phyloP scores from a whole-genome alignment of 2,329 filamentous ascomycete genomes.

The Fusarium pseudocircinatum region DNA sequence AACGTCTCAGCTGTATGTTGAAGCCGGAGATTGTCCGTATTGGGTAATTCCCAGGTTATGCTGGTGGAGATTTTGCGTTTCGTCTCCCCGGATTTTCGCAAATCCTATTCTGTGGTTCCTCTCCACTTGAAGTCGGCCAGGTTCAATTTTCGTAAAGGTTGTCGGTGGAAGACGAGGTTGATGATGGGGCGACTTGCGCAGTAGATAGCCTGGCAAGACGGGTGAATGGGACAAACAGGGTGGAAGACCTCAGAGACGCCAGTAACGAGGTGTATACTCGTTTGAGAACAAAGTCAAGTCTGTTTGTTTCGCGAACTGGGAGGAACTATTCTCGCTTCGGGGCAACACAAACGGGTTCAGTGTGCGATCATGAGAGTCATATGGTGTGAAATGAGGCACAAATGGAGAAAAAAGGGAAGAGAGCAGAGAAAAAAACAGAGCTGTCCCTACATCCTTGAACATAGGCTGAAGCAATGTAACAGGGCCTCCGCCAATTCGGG shows the following conservation, averaged over 20 bases:
- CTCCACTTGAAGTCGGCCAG: not conserved
- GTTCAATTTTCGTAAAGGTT: not conserved
- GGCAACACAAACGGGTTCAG: not conserved
- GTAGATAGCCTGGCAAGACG: not conserved
- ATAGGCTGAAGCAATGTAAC: slow-evolving; percentile 14
- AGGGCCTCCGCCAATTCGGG: not conserved
- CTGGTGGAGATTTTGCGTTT: not conserved
- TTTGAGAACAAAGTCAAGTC: not conserved
- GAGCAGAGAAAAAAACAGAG: not conserved
- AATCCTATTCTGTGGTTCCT: slow-evolving; percentile 12
- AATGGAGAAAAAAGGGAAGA: not conserved
- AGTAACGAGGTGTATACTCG: too few relatives aligned
- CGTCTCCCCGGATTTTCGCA: slow-evolving; percentile 12
- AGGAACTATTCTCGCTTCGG: not conserved
- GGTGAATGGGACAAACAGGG: not conserved
- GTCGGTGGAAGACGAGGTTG: not conserved
- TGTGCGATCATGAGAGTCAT: not conserved
- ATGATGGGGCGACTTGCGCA: not conserved
- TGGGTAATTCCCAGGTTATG: slow-evolving; percentile 1
- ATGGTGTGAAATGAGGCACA: not conserved
- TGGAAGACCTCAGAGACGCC: not conserved
- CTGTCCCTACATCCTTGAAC: not conserved
- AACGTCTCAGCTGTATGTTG: not conserved
- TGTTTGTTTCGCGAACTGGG: not conserved
- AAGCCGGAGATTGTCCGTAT: slow-evolving; percentile 12